Evolutionary conservation across 2,329 filamentous ascomycete genomes (phyloP), one percentile per base, ranked within the genome.

Genomic region (Talaromyces sp.): DNA sequence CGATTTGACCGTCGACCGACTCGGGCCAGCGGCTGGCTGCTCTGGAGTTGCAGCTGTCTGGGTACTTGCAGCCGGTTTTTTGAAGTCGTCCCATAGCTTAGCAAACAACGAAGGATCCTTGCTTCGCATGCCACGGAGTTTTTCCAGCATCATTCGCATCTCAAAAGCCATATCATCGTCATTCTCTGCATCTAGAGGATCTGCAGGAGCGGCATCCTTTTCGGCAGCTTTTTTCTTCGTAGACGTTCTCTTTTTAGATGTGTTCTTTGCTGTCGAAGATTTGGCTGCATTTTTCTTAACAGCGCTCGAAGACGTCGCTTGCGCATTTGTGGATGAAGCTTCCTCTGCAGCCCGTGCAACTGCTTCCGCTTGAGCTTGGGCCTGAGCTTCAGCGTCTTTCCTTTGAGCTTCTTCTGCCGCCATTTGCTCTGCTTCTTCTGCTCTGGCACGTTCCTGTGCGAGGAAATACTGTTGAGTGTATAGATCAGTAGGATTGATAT

Each of bases 91-190:
- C 65, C 65, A 67, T 58, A 87, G 79, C 68, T 79, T 80, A 22
- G 83, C 81, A 56, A 87, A 81, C 63, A 85, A 77, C 14, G 76
- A 74, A 9, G 85, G 85, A 68, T 87, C 83, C 69, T 83, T 82
- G 41, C 74, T 74, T 65, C 86, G 85, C 66, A 85, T 81, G 65
- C 86, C 81, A 41, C 83, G 77, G 82, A 87, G 86, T 67, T 83
- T 85, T 45, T 82, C 79, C 74, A 86, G 82, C 78, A 86, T 81
- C 1, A 76, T 77, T 63, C 81, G 80, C 73, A 86, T 84, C 68
- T 85, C 80, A 3, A 74, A 71, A 67, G 84, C 83, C 60, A 84
- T 79, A 19, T 75, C 76, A 47, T 76, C 76, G 10, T 70, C 70
- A 6, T 33, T 35, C 14, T 65, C 56, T 35, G 41, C 5, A 3